Evolutionary conservation across 2,329 filamentous ascomycete species (phyloP).

Genomic region (Ophiostoma montium): DNA sequence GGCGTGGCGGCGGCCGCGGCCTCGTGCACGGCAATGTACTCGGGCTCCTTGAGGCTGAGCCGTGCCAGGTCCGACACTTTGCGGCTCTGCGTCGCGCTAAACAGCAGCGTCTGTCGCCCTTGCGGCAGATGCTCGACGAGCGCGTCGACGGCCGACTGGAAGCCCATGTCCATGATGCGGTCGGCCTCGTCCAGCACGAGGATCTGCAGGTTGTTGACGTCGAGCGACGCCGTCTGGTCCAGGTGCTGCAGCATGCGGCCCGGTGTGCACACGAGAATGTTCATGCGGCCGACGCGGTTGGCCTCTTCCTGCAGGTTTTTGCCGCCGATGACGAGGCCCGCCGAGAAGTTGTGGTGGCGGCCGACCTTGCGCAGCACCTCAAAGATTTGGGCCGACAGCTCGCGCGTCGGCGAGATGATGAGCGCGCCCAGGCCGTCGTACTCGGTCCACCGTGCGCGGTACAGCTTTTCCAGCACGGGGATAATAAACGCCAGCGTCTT

Average conservation of each 20-base stretch:
- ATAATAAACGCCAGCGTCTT: conserved; percentile 92
- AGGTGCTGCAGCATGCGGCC: conserved; percentile 92
- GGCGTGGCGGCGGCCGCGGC: conserved; percentile 68
- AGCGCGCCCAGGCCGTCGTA: conserved; percentile 83
- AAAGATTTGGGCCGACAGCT: conserved; percentile 94
- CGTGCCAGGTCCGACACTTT: conserved; percentile 84
- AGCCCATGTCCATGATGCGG: conserved; percentile 95
- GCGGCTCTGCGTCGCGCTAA: conserved; percentile 92
- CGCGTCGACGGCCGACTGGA: conserved; percentile 79
- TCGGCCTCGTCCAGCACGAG: conserved; percentile 93
- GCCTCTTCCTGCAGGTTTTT: conserved; percentile 81
- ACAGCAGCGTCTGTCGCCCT: conserved; percentile 78
- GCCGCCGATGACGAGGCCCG: conserved; percentile 84
- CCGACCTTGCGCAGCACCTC: conserved; percentile 86
- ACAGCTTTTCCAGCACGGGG: conserved; percentile 84
- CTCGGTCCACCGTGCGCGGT: conserved; percentile 78
- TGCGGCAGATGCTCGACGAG: conserved; percentile 83
- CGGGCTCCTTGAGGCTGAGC: conserved; percentile 74
- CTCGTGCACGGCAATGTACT: conserved; percentile 92
- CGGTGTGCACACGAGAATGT: conserved; percentile 90
- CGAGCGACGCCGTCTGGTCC: conserved; percentile 82
- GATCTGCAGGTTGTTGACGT: conserved; percentile 82
- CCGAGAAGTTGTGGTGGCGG: conserved; percentile 77
- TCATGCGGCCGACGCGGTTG: conserved; percentile 78
- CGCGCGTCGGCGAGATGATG: conserved; percentile 85